Evolutionary conservation across 192 early-diverging fungal species (phyloP).

Genomic region (Funneliformis geosporum): DNA sequence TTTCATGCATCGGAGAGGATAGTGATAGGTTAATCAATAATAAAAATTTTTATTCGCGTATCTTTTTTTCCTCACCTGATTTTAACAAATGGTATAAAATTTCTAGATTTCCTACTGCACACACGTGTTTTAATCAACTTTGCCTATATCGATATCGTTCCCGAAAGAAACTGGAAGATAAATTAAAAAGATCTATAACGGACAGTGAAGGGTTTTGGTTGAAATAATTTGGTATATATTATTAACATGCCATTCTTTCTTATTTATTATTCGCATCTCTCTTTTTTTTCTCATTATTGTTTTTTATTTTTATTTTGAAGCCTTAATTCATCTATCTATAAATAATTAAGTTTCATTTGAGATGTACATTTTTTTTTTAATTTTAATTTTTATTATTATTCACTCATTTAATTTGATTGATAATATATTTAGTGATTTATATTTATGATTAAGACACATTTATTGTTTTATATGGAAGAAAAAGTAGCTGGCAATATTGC

Average conservation of each 20-base stretch:
- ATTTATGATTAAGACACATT: too few relatives aligned
- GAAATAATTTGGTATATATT: constrained; percentile 42
- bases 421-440: too few relatives aligned
- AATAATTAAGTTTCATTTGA: too few relatives aligned
- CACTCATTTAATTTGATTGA: too few relatives aligned
- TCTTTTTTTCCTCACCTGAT: background rate
- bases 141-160: constrained; percentile 76
- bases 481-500: too few relatives aligned
- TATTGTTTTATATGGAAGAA: too few relatives aligned
- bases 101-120: constrained; percentile 81
- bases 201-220: constrained; percentile 82
- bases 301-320: background rate
- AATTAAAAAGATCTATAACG: constrained; percentile 71
- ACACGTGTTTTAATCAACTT: constrained; percentile 94
- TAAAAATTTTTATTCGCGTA: background rate
- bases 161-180: constrained; percentile 64
- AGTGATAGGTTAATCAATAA: constrained; percentile 39
- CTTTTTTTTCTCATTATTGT: background rate
- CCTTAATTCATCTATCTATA: too few relatives aligned
- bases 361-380: too few relatives aligned
- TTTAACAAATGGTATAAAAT: background rate
- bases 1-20: constrained; percentile 66
- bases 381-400: too few relatives aligned
- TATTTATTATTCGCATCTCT: background rate
- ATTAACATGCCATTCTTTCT: background rate